A percentile compares a stretch with the other conserved stretches of the same genome.
Conservation (phyloP, 805 yeast genomes). For the Millerozyma miso region DNA sequence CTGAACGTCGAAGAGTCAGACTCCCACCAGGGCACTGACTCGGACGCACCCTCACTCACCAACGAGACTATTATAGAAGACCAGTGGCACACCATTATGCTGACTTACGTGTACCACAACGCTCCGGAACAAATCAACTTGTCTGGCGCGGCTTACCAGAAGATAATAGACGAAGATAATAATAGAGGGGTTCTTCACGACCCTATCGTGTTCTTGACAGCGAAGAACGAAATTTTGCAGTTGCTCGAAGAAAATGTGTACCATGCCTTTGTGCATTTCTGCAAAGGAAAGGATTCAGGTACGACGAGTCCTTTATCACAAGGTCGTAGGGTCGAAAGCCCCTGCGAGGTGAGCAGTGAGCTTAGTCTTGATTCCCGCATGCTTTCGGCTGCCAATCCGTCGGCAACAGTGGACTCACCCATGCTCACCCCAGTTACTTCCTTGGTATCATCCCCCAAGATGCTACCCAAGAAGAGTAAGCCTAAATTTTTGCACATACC, state of each 20-base stretch:
- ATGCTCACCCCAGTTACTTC: slow-evolving; percentile 5
- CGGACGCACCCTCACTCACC: slow-evolving; percentile 2
- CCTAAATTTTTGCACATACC: slow-evolving; percentile 7
- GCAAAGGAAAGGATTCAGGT: slow-evolving; percentile 5
- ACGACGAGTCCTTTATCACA: background rate
- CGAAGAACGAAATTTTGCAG: slow-evolving; percentile 29
- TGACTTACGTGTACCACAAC: slow-evolving; percentile 36
- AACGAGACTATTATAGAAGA: slow-evolving; percentile 8
- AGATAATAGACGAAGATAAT: slow-evolving; percentile 14
- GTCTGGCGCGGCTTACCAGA: slow-evolving; percentile 33
- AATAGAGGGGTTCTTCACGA: slow-evolving; percentile 16
- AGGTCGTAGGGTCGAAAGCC: background rate
- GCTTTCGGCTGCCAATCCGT: background rate
- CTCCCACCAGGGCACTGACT: slow-evolving; percentile 1
- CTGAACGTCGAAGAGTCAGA: slow-evolving; percentile 7
- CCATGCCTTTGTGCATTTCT: slow-evolving; percentile 11
- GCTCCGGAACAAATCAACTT: slow-evolving; percentile 49
- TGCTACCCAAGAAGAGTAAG: slow-evolving; percentile 3
- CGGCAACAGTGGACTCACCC: slow-evolving; percentile 2
- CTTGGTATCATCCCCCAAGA: background rate
- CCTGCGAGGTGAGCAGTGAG: background rate
- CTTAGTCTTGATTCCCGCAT: slow-evolving; percentile 3
- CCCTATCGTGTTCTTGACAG: slow-evolving; percentile 23
- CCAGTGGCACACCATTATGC: slow-evolving; percentile 38
- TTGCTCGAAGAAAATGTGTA: slow-evolving; percentile 34